These are phyloP conservation scores for Prunus kanzakura DNA, from an alignment of 306 rosid species.

Conservation along the genomic window DNA sequence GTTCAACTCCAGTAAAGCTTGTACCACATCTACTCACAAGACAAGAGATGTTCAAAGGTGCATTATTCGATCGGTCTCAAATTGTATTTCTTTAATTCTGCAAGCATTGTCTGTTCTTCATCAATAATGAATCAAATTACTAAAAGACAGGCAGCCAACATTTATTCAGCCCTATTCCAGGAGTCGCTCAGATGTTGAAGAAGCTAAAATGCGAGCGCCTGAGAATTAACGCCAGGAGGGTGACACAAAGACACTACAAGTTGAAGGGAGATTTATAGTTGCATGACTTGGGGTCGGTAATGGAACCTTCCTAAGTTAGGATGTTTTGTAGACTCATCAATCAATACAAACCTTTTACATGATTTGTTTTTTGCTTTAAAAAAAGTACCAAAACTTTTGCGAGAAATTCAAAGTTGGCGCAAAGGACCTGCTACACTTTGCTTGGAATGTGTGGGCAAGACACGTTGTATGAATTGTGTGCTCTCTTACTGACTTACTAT, in stretches of 20 bases:
- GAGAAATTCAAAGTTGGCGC: background rate
- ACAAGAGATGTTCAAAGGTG: no score
- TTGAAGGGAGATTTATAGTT: background rate
- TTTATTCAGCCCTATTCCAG: background rate
- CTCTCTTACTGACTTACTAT: background rate
- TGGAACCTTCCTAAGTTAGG: constrained; percentile 30
- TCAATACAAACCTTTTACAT: background rate
- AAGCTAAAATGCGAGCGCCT: background rate
- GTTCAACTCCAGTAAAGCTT: no score
- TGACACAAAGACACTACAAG: background rate
- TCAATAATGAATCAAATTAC: no score
- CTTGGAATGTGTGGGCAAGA: background rate
- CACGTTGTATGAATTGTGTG: background rate
- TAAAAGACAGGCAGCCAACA: no score
- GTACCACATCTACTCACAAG: no score
- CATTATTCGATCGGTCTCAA: no score
- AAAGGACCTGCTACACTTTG: background rate
- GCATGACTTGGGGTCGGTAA: background rate
- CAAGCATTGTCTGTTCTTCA: no score
- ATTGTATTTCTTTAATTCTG: no score
- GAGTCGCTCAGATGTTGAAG: background rate
- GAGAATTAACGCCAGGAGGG: background rate
- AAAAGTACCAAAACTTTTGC: background rate
- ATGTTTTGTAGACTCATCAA: background rate
- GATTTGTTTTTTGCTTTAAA: background rate